Base-by-base conservation (phyloP, 2,329 filamentous ascomycete genomes). In the Herpotrichia juniperi region DNA sequence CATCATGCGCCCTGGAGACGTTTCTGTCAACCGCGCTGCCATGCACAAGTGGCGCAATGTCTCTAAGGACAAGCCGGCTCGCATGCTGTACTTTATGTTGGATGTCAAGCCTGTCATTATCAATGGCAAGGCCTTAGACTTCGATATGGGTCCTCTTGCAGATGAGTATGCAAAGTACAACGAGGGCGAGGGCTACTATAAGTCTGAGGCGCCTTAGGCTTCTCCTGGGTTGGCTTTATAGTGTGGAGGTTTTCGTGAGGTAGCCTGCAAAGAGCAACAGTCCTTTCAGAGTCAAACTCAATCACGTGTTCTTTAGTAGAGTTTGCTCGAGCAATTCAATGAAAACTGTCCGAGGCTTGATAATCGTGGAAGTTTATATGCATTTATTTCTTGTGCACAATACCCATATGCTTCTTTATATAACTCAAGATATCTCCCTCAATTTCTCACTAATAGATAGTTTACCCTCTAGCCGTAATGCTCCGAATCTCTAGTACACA, bases 1-100 rank as follows among this genome's bases (percentile, higher is more conserved):
- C 22, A 42, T 51, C n/a, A 56, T 74, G 64, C 68, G 60, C 21
- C 52, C 31, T 2, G 73, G 73, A 2, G 72, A 75, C 56, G 61
- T 72, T 3, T 14, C 32, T 5, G 28, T 75, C 19, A 71, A 75
- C 48, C 57, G 73, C 7, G 73, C 71, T 2, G 74, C 71, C 1
- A 74, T 72, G 63, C 73, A 75, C 57, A 65, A 66, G 17, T 73
- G 70, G 71, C 64, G 61, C 34, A 74, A 74, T 25, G 25, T 56
- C 9, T 66, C 63, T 37, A n/a, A 54, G 16, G 69, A 61, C 0
- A 52, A 55, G n/a, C 70, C 66, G 68, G 60, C 57, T 14, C 45
- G 69, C 4, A 64, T 73, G 57, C 56, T 71, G 58, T 72, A 61
- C 53, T 62, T 73, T 11, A 48, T 72, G 32, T 66, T 67, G 59